Percentiles rank a stretch among this genome's conserved stretches.
These are phyloP conservation scores for Stagonosporopsis tanaceti DNA, from an alignment of 2,329 filamentous ascomycete genomes.

Conservation along the genomic window DNA sequence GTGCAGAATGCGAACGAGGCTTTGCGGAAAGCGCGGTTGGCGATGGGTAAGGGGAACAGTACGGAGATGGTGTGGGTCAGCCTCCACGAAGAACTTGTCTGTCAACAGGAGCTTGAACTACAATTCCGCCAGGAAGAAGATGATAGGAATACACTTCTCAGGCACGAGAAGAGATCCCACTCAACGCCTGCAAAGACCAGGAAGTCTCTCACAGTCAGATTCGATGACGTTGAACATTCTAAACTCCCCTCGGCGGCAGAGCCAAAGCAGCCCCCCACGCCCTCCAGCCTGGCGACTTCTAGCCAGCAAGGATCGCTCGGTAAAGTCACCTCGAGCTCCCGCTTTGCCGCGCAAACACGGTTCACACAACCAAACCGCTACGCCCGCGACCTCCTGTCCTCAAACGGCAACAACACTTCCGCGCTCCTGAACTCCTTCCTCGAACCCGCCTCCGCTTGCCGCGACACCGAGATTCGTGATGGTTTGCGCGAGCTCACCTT, in stretches of 20 bases:
- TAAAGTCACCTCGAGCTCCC: no score
- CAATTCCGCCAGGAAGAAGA: not conserved
- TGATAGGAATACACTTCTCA: not conserved
- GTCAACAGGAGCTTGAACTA: not conserved
- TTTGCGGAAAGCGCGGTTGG: not conserved
- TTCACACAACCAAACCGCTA: constrained; percentile 1
- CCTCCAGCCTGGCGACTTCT: not conserved
- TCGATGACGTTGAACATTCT: not conserved
- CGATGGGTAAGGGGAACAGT: not conserved
- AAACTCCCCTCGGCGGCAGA: not conserved
- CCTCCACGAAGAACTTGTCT: not conserved
- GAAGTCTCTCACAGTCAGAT: not conserved
- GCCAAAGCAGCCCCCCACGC: not conserved
- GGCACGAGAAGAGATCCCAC: not conserved
- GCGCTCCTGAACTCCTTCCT: not conserved
- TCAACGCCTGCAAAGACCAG: not conserved
- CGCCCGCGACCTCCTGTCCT: not conserved
- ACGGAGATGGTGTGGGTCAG: not conserved
- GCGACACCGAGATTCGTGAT: constrained; percentile 40
- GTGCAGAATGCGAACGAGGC: not conserved
- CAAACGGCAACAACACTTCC: not conserved
- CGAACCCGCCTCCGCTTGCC: constrained; percentile 36
- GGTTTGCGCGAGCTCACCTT: constrained; percentile 25
- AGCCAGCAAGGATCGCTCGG: no score
- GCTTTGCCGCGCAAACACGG: not conserved